phyloP scores from a whole-genome alignment of 441 rosid species.

The Daphne laureola region DNA sequence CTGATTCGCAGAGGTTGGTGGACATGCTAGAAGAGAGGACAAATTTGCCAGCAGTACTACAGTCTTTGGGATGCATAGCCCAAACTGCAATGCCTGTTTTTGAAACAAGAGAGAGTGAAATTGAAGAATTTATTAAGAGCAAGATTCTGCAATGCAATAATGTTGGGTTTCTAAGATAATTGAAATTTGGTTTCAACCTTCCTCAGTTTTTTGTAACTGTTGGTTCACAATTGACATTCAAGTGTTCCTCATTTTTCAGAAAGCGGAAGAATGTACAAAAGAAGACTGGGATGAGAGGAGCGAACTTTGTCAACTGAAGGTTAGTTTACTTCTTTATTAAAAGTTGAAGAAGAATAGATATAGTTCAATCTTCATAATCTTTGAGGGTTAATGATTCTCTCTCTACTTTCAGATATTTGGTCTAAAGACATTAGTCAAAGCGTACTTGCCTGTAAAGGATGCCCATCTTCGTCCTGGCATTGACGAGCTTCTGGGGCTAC shows the following conservation, averaged over 20 bases:
- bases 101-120: slow-evolving; percentile 93
- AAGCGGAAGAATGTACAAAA: slow-evolving; percentile 38
- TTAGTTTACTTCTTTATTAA: slow-evolving; percentile 19
- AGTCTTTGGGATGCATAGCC: slow-evolving; percentile 97
- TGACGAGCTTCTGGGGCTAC: slow-evolving; percentile 59
- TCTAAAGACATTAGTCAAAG: slow-evolving; percentile 88
- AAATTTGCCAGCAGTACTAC: slow-evolving; percentile 88
- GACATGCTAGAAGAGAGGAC: slow-evolving; percentile 89
- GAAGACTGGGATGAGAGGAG: slow-evolving; percentile 79
- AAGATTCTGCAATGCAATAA: slow-evolving; percentile 55
- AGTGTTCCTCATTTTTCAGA: slow-evolving; percentile 44
- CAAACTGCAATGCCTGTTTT: slow-evolving; percentile 97
- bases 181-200: slow-evolving; percentile 2
- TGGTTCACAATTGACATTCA: slow-evolving; percentile 5
- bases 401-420: slow-evolving; percentile 66
- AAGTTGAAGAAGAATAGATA: background rate
- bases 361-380: too few species aligned
- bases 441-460: slow-evolving; percentile 93
- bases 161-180: slow-evolving; percentile 42
- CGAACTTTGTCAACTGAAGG: slow-evolving; percentile 90
- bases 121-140: slow-evolving; percentile 70
- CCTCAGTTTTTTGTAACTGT: slow-evolving; percentile 12
- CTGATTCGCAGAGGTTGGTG: slow-evolving; percentile 75
- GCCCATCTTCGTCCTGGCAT: slow-evolving; percentile 91
- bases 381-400: background rate